Evolutionary conservation across 306 rosid species (phyloP).

Genomic region (Citrullus amarus): DNA sequence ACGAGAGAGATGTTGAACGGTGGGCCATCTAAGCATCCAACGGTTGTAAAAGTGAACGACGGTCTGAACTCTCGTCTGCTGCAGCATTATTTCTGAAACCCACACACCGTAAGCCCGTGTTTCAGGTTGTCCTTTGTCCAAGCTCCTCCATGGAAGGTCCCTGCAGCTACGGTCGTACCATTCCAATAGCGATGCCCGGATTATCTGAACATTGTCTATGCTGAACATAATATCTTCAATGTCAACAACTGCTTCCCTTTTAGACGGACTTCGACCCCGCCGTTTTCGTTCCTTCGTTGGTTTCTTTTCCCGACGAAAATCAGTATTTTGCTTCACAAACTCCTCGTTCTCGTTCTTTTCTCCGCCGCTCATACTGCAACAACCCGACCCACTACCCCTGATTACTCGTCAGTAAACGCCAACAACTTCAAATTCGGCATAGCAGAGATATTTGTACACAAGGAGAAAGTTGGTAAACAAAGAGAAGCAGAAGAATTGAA

Average conservation of each 20-base stretch:
- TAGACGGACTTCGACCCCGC: not conserved
- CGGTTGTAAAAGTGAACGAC: slow-evolving; percentile 60
- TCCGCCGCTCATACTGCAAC: not conserved
- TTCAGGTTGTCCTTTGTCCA: slow-evolving; percentile 20
- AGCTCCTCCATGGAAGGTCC: slow-evolving; percentile 77
- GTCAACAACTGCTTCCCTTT: slow-evolving; percentile 21
- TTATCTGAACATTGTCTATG: slow-evolving; percentile 26
- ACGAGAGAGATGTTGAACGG: slow-evolving; percentile 47
- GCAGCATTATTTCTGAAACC: slow-evolving; percentile 90
- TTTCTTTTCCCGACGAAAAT: not conserved
- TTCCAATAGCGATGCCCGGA: slow-evolving; percentile 40
- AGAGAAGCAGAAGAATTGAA: not conserved
- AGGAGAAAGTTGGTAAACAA: not conserved
- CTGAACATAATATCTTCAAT: slow-evolving; percentile 51
- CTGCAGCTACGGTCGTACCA: slow-evolving; percentile 67
- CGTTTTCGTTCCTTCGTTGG: not conserved
- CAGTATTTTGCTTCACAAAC: not conserved
- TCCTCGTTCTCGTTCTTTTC: not conserved
- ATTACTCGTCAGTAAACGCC: not conserved
- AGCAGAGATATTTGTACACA: not conserved
- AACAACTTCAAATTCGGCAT: not conserved
- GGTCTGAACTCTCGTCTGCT: slow-evolving; percentile 84
- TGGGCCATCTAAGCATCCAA: slow-evolving; percentile 84
- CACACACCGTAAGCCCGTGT: slow-evolving; percentile 68
- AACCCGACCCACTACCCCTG: not conserved